Conservation (phyloP, 2,329 filamentous ascomycete species). For the Penicillium nordicum region DNA sequence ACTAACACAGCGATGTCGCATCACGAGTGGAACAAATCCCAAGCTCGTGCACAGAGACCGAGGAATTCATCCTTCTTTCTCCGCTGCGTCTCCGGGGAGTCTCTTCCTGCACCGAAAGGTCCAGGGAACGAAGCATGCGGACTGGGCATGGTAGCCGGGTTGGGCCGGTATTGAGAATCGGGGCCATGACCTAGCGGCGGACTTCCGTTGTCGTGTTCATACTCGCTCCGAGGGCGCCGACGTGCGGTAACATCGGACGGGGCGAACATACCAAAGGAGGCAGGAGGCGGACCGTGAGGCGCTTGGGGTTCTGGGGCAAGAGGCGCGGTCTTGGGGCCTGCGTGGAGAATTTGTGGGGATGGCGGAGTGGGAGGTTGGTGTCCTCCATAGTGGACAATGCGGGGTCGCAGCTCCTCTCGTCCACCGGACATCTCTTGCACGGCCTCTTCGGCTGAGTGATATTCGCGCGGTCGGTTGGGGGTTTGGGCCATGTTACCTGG, state of each 20-base stretch:
- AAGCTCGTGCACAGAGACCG: constrained; percentile 78
- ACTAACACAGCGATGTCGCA: neutral
- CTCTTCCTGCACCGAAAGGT: constrained; percentile 75
- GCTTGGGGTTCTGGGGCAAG: constrained; percentile 48
- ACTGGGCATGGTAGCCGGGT: constrained; percentile 31
- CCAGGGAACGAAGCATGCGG: constrained; percentile 51
- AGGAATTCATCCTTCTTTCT: constrained; percentile 94
- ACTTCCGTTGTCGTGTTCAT: constrained; percentile 80
- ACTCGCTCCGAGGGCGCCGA: constrained; percentile 80
- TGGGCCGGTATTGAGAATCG: constrained; percentile 42
- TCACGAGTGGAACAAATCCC: constrained; percentile 96
- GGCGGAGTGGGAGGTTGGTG: constrained; percentile 91
- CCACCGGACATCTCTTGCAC: constrained; percentile 86
- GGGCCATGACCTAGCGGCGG: constrained; percentile 78
- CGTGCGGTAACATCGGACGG: constrained; percentile 45
- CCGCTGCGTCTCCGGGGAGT: constrained; percentile 76
- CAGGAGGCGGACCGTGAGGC: constrained; percentile 62
- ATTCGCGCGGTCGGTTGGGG: constrained; percentile 69
- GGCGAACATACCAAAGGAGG: constrained; percentile 43
- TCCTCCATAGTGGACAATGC: constrained; percentile 91
- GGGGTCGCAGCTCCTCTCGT: constrained; percentile 86
- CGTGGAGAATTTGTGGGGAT: constrained; percentile 53
- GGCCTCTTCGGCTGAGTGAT: constrained; percentile 92
- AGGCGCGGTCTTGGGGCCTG: constrained; percentile 29
- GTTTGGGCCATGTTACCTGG: constrained; percentile 53